Percentiles rank a stretch among this genome's conserved stretches.
phyloP scores from a whole-genome alignment of 2,329 filamentous ascomycete genomes.

The Botrytis fabae region DNA sequence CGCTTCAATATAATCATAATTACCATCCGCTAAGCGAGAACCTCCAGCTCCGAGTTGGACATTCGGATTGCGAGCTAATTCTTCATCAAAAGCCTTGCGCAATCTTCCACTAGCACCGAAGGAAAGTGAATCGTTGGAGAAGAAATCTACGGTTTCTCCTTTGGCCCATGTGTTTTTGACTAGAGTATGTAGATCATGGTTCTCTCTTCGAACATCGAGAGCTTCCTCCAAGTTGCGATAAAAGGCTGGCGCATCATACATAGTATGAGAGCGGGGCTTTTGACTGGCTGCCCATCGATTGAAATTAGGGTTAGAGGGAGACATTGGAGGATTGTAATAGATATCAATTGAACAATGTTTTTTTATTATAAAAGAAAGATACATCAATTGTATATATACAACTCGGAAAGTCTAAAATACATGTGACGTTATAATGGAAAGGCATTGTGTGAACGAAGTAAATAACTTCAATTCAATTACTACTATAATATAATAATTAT shows the following conservation, averaged over 20 bases:
- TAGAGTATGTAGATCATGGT: not conserved
- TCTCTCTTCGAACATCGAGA: not conserved
- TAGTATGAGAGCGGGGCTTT: not conserved
- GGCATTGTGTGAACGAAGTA: too few species aligned
- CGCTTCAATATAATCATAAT: not conserved
- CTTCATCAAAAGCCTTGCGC: not conserved
- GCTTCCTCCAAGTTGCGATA: not conserved
- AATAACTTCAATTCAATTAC: too few species aligned
- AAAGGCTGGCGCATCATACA: not conserved
- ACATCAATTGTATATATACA: not conserved
- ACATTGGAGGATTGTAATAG: not conserved
- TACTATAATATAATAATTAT: too few species aligned
- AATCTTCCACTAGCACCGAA: not conserved
- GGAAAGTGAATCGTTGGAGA: not conserved
- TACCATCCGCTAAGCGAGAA: not conserved
- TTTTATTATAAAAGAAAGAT: not conserved
- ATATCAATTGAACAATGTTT: not conserved
- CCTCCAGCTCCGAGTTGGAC: not conserved
- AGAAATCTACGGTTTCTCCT: not conserved
- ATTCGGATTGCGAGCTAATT: not conserved
- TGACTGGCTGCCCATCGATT: not conserved
- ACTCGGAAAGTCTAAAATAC: not conserved
- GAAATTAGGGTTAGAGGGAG: not conserved
- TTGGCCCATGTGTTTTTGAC: slow-evolving; percentile 1
- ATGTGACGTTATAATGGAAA: not conserved